phyloP scores from a whole-genome alignment of 176 grass and related monocot species.

The Pharus latifolius region DNA sequence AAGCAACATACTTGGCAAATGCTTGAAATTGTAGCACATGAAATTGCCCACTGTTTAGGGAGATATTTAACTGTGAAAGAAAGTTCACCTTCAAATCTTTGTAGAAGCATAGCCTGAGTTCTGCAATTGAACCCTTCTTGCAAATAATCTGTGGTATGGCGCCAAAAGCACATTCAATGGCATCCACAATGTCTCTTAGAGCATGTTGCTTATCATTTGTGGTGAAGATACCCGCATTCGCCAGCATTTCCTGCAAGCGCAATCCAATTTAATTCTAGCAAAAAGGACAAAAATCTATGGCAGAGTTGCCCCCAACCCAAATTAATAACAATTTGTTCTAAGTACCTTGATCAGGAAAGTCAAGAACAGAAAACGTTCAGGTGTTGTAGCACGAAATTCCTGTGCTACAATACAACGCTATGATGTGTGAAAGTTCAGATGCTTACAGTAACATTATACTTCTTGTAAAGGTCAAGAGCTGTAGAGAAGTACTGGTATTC shows the following conservation, averaged over 20 bases:
- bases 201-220: constrained; percentile 46
- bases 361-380: background rate
- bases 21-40: background rate
- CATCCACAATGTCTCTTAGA: constrained; percentile 38
- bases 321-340: background rate
- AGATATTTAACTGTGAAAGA: background rate
- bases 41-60: background rate
- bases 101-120: constrained; percentile 84
- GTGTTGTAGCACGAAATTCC: background rate
- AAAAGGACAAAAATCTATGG: background rate
- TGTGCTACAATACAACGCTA: background rate
- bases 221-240: constrained; percentile 33
- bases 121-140: constrained; percentile 59
- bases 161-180: constrained; percentile 61
- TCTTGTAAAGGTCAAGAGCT: constrained; percentile 37
- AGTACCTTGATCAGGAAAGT: background rate
- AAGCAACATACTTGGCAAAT: background rate
- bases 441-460: constrained; percentile 37
- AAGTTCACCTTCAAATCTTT: constrained; percentile 78
- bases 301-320: background rate
- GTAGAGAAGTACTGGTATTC: constrained; percentile 29
- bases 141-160: constrained; percentile 56
- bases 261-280: background rate
- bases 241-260: constrained; percentile 53
- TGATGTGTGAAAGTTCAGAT: background rate